Base-by-base conservation (phyloP, 352 stramenopile species). In the Globisporangium paddicum region DNA sequence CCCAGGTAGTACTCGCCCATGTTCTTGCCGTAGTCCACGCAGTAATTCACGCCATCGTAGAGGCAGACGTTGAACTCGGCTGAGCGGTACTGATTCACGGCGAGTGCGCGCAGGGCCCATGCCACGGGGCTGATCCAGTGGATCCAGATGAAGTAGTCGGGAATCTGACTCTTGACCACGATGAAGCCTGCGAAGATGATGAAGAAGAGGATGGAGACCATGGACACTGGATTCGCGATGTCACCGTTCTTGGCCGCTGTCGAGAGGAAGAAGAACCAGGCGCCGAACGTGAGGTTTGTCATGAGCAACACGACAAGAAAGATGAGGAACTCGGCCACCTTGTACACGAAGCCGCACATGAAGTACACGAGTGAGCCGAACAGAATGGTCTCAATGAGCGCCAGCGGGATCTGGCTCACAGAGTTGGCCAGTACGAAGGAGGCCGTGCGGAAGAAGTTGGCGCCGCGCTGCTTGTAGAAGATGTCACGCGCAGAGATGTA, bases 111-210 rank as follows among this genome's bases (percentile, higher is more conserved):
- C 28, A 62, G 35, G 30, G 7, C 21, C 69, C 69, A 77, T 0
- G 46, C 13, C 1, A 77, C 19, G 7, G 71, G 71, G 34, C 70
- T 75, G 21, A 79, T 42, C 42, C 48, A 77, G 55, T 74, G 77
- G 30, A 79, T 8, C 71, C 71, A 79, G 13, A 63, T 67, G 26
- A 51, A 63, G 19, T 42, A 57, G 34, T 63, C 40, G 14, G 67
- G 69, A 8, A 79, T 72, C n/a, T n/a, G n/a, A n/a, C n/a, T n/a
- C n/a, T n/a, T n/a, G n/a, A n/a, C n/a, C n/a, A n/a, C n/a, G n/a
- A n/a, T n/a, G n/a, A 74, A 77, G 42, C 69, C 69, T 5, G 44
- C 53, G 38, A 74, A 74, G 1, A 73, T 19, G 14, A 72, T 19
- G 38, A 52, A 65, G 9, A 72, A 5, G 6, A 60, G 23, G 16